These are phyloP conservation scores for Mucuna pruriens DNA, from an alignment of 306 rosid species.

Conservation along the genomic window DNA sequence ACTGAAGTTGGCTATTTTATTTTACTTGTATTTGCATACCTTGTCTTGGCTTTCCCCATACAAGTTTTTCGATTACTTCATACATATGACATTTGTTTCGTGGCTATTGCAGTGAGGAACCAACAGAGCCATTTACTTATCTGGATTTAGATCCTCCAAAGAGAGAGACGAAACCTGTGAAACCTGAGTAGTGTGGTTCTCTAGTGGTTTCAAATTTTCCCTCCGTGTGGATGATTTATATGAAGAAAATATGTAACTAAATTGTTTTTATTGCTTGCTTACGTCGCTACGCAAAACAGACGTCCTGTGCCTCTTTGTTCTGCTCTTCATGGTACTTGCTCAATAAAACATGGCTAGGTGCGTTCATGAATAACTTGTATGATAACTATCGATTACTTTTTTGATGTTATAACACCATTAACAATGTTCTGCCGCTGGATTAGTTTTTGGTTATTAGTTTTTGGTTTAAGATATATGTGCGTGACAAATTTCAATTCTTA, in stretches of 20 bases:
- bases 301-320: slow-evolving; percentile 7
- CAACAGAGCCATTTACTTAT: slow-evolving; percentile 79
- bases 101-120: slow-evolving; percentile 80
- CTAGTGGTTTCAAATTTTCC: slow-evolving; percentile 24
- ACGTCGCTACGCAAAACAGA: slow-evolving; percentile 24
- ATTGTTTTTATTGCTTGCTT: neutral
- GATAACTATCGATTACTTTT: neutral
- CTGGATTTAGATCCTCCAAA: slow-evolving; percentile 78
- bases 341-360: slow-evolving; percentile 26
- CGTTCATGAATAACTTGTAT: neutral
- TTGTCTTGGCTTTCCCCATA: slow-evolving; percentile 7
- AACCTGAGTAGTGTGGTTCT: slow-evolving; percentile 56
- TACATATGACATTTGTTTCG: slow-evolving; percentile 27
- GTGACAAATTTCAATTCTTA: neutral
- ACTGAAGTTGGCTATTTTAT: neutral
- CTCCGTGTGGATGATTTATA: slow-evolving; percentile 1
- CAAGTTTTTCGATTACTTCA: slow-evolving; percentile 19
- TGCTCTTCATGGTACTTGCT: slow-evolving; percentile 31
- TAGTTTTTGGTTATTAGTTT: neutral
- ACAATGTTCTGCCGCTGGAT: neutral
- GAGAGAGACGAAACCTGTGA: slow-evolving; percentile 64
- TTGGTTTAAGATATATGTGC: neutral
- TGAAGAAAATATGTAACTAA: slow-evolving; percentile 18
- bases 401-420: neutral
- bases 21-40: neutral